Base-by-base conservation (phyloP, 768 basidiomycete species). In the Lentinula lateritia region DNA sequence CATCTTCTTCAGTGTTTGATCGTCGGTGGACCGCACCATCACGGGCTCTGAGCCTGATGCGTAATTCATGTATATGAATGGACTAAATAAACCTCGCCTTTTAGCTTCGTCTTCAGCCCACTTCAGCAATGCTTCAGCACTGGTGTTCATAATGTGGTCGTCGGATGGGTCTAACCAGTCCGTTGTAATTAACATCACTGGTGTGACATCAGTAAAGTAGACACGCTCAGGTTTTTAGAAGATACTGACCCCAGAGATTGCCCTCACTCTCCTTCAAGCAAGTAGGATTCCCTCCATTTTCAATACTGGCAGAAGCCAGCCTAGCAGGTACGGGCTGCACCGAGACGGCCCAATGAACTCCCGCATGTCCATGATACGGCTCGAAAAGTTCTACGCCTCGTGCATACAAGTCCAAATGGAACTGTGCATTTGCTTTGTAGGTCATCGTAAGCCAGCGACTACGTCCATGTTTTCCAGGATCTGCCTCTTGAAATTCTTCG, bases 281-380 rank as follows among this genome's bases (percentile, higher is more conserved):
- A 35, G 60, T 65, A n/a, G 65, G 65, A 59, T 67, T 60, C 10
- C 62, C 67, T 6, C 65, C 63, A 38, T 63, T 61, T 20, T 50
- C 59, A 18, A 9, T 46, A 12, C 46, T 20, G 9, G 61, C 56
- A 0, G 61, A 46, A 32, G 62, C 62, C 16, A 64, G 55, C n/a
- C 62, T 52, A 38, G 28, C 50, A 42, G 63, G 61, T 8, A 66
- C 39, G 1, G 65, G 65, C 52, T 67, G 66, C 16, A 64, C 56
- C 10, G 61, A 50, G 8, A 52, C 36, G 8, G 53, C 59, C 60
- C 61, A 66, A 6, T 61, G 52, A 23, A 66, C 61, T 6, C 63
- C 62, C 0, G 66, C n/a, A 16, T 62, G 62, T n/a, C 63, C 56
- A 28, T 64, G 50, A 41, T 62, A 61, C 0, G 63, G 62, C 10